Conservation (phyloP, 805 yeast species). For the Metschnikowia rubicola region DNA sequence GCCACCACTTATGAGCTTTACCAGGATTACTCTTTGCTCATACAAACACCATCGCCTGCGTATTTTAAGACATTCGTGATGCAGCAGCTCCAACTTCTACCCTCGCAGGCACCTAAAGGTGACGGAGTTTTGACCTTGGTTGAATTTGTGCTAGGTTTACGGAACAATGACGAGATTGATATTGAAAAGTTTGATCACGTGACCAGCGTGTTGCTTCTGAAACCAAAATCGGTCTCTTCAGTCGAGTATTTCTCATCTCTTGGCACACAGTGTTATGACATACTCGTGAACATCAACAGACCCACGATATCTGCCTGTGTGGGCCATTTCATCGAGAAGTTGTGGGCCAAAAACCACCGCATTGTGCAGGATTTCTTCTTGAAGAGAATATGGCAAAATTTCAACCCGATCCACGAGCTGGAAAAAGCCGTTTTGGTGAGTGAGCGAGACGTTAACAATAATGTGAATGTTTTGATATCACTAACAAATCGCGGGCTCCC, state of each 20-base stretch:
- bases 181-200: constrained; percentile 65
- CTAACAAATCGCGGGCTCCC: constrained; percentile 43
- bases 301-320: constrained; percentile 58
- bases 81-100: constrained; percentile 49
- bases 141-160: constrained; percentile 72
- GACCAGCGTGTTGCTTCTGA: constrained; percentile 58
- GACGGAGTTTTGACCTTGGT: constrained; percentile 74
- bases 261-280: constrained; percentile 59
- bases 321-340: constrained; percentile 48
- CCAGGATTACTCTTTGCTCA: constrained; percentile 54
- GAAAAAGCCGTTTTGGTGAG: constrained; percentile 29
- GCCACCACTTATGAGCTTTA: constrained; percentile 70
- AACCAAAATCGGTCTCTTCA: constrained; percentile 52
- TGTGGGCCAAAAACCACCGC: constrained; percentile 47
- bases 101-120: constrained; percentile 45
- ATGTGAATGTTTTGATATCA: constrained; percentile 63
- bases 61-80: constrained; percentile 49
- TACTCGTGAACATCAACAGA: constrained; percentile 56
- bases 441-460: constrained; percentile 55
- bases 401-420: constrained; percentile 32
- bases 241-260: constrained; percentile 53
- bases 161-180: constrained; percentile 69
- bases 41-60: constrained; percentile 46
- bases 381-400: constrained; percentile 42
- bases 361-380: constrained; percentile 61